These are phyloP conservation scores for Apiotrichum brassicae DNA, from an alignment of 1,284 basidiomycete genomes.

Conservation along the genomic window DNA sequence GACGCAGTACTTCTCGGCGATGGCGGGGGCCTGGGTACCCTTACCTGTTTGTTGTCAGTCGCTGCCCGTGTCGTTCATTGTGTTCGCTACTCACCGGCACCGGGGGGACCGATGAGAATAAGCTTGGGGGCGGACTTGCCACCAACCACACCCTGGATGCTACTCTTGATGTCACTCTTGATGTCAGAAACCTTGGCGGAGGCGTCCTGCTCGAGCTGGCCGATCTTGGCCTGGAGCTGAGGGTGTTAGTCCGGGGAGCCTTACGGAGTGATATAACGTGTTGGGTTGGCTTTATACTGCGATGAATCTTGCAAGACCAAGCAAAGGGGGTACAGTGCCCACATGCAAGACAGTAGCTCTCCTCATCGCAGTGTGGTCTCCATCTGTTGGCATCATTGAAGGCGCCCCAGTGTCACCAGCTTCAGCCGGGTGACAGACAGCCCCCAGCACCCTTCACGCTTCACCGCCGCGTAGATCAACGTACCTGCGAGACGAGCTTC, in stretches of 20 bases:
- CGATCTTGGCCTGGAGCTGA: constrained; percentile 44
- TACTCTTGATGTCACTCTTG: neutral
- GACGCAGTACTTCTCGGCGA: constrained; percentile 86
- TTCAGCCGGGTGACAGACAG: too few relatives aligned
- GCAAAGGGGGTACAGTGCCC: too few relatives aligned
- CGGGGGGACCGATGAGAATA: constrained; percentile 91
- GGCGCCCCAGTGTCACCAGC: too few relatives aligned
- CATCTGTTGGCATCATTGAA: too few relatives aligned
- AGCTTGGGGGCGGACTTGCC: constrained; percentile 61
- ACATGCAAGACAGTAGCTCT: too few relatives aligned
- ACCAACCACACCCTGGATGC: constrained; percentile 48
- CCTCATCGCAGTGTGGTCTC: too few relatives aligned
- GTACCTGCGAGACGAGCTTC: constrained; percentile 64
- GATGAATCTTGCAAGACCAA: neutral
- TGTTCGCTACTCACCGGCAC: constrained; percentile 64
- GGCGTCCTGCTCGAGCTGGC: constrained; percentile 36
- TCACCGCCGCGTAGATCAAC: too few relatives aligned
- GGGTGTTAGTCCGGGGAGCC: constrained; percentile 5
- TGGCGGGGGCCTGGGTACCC: constrained; percentile 93
- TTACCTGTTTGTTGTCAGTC: too few relatives aligned
- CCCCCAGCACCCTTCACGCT: too few relatives aligned
- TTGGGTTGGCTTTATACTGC: too few relatives aligned
- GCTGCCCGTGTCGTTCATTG: neutral
- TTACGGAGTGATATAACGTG: too few relatives aligned
- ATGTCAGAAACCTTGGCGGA: constrained; percentile 3